Base-by-base conservation (phyloP, 2,329 filamentous ascomycete genomes). In the Talaromyces sp. region DNA sequence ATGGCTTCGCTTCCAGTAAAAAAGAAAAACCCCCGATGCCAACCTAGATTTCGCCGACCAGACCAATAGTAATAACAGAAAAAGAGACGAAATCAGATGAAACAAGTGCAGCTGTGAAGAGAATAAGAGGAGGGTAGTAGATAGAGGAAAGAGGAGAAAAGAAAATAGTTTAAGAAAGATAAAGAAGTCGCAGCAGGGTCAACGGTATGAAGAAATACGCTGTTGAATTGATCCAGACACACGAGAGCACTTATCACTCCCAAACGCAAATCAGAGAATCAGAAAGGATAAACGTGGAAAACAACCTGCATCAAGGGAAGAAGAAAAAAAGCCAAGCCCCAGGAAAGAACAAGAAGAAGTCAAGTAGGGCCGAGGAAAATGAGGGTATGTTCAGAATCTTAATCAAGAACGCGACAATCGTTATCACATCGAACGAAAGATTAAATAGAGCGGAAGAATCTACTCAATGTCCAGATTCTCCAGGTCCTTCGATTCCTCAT, bases 401-500 rank as follows among this genome's bases (percentile, higher is more conserved):
- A 53, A 52, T 55, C 61, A 59, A 47, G 55, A 30, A 54, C 39
- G 24, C 24, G 9, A 51, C 45, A 52, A 51, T 69, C 65, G 57
- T 66, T n/a, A 61, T 61, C 62, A 64, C 67, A 58, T 69, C 54
- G 47, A 49, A 52, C 19, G 54, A 45, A 54, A 58, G 33, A 35
- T 27, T 33, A 39, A 24, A 17, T 6, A 49, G 27, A 49, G 44
- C 19, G 37, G 35, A 24, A 14, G 56, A 42, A 46, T 60, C 50
- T 72, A 70, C 45, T 73, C 70, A 42, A 72, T 56, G 20, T 72
- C 69, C n/a, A 70, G 57, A 27, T 64, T 64, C 48, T 73, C 70
- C 27, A 76, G 61, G 37, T 74, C 70, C 48, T 76, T 75, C 10
- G 72, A 65, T 20, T 76, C 73, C 19, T 77, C 74, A 43, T 76